phyloP scores from a whole-genome alignment of 352 stramenopile species.

The Phytophthora pini region DNA sequence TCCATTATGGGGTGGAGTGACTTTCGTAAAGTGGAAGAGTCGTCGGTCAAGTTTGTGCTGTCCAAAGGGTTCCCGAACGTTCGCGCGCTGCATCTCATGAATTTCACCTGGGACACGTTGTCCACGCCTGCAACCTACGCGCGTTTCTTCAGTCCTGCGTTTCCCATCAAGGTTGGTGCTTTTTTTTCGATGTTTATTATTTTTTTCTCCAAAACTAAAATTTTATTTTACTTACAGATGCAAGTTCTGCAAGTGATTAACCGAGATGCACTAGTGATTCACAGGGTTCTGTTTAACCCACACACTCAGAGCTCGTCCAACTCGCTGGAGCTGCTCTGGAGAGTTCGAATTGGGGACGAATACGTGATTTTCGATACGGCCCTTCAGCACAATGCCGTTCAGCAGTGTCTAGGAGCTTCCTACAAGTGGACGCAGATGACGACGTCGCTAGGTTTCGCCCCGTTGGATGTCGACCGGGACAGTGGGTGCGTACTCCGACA shows the following conservation, averaged over 20 bases:
- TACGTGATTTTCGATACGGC: constrained; percentile 66
- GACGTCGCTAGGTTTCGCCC: constrained; percentile 55
- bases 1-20: constrained; percentile 65
- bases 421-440: constrained; percentile 62
- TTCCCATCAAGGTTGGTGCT: constrained; percentile 39
- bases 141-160: constrained; percentile 45
- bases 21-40: constrained; percentile 46
- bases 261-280: constrained; percentile 57
- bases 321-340: constrained; percentile 61
- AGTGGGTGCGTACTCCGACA: constrained; percentile 55
- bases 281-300: constrained; percentile 66
- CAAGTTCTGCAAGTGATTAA: constrained; percentile 65
- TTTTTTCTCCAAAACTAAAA: not conserved
- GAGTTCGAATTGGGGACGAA: constrained; percentile 48
- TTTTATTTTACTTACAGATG: constrained; percentile 25
- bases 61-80: constrained; percentile 53
- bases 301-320: constrained; percentile 58
- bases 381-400: constrained; percentile 60
- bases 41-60: constrained; percentile 52
- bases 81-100: constrained; percentile 39
- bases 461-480: constrained; percentile 14
- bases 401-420: constrained; percentile 52
- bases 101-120: constrained; percentile 47
- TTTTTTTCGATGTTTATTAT: not conserved
- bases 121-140: constrained; percentile 40